phyloP scores from a whole-genome alignment of 2,329 filamentous ascomycete genomes.

The Trichoderma lentiforme region DNA sequence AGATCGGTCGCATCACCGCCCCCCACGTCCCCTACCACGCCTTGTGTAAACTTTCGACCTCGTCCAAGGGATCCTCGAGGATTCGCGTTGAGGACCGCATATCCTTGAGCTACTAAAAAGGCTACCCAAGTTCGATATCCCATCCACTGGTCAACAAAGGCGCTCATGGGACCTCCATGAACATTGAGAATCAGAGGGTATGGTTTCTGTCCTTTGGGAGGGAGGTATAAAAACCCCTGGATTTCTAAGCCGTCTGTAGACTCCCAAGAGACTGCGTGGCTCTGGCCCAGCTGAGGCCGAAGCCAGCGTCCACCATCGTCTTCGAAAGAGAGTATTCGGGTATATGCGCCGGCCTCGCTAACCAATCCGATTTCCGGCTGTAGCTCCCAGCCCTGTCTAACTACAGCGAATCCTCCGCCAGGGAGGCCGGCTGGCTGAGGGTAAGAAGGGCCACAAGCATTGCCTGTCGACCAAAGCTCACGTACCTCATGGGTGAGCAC shows the following conservation, averaged over 20 bases:
- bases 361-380: no score
- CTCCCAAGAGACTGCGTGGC: background rate
- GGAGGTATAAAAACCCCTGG: constrained; percentile 1
- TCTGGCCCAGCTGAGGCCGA: background rate
- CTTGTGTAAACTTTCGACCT: no score
- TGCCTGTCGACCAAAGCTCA: no score
- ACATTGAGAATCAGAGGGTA: constrained; percentile 8
- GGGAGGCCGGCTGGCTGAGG: no score
- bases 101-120: constrained; percentile 9
- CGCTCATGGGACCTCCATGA: background rate
- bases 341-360: background rate
- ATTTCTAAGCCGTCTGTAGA: constrained; percentile 1
- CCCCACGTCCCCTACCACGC: no score
- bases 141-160: background rate
- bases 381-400: no score
- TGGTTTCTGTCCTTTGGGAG: background rate
- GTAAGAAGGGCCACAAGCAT: no score
- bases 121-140: background rate
- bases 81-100: constrained; percentile 19
- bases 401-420: no score
- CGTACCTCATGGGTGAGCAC: no score
- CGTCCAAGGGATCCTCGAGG: constrained; percentile 16
- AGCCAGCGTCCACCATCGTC: background rate
- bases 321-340: background rate
- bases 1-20: no score